Evolutionary conservation across 148 eudicot species (phyloP), one percentile per base, ranked within the genome.

Genomic region (Heliosperma pusillum): DNA sequence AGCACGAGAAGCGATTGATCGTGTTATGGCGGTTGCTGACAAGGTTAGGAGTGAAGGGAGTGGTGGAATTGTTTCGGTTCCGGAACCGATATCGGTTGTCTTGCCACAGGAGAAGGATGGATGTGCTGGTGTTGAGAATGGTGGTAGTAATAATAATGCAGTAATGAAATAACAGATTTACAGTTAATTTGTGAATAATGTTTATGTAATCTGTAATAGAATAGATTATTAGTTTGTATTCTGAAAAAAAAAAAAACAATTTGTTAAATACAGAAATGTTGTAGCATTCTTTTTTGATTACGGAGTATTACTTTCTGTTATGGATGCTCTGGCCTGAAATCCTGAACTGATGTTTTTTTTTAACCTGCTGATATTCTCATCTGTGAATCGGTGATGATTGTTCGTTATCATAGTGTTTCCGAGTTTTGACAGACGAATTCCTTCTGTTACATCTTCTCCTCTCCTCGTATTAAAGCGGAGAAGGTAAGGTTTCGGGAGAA

Each of bases 1-100:
- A n/a, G n/a, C n/a, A n/a, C n/a, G 76, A 78, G 97, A 90, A 33
- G 90, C 91, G 0, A 75, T 94, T 76, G 97, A 91, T 70, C 80
- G 82, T 42, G 83, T 91, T 3, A 80, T 67, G 19, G 22, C 53
- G 10, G 8, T 71, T 83, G 11, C 57, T 22, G 69, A 66, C 73
- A 1, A 78, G 66, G 20, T 80, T 44, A 24, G 69, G 56, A 69
- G 81, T 83, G 77, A 70, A n/a, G 83, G 69, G 12, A 70, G 40
- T 56, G 70, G 76, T 40, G 78, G 58, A 72, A 69, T 53, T 2
- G 69, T 22, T 64, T 17, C 71, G 66, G 82, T 66, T 29, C 45
- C 66, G 21, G 76, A 47, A 3, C 57, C 72, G 27, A 68, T 44
- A 53, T 65, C 33, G 0, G 26, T 53, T 20, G 27, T 71, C 42